Evolutionary conservation across 805 yeast species (phyloP).

Genomic region (Blastobotrys terrestris): DNA sequence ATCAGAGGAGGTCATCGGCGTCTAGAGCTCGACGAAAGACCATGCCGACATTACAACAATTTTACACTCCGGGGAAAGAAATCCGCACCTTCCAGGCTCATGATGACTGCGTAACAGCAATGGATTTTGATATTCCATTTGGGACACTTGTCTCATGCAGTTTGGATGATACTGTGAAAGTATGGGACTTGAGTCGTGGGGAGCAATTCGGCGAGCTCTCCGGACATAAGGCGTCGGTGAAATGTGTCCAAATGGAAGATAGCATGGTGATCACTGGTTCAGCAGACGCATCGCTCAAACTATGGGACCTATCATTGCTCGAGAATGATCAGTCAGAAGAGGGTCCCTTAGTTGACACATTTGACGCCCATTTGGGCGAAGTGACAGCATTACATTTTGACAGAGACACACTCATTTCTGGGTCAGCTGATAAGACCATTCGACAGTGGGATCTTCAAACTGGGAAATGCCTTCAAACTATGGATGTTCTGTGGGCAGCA

Average conservation of each 20-base stretch:
- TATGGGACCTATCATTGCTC: constrained; percentile 47
- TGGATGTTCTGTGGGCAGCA: constrained; percentile 61
- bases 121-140: constrained; percentile 70
- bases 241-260: constrained; percentile 53
- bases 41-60: constrained; percentile 59
- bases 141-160: constrained; percentile 75
- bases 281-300: constrained; percentile 50
- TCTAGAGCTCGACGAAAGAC: constrained; percentile 39
- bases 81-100: constrained; percentile 50
- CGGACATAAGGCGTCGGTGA: constrained; percentile 58
- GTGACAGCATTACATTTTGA: constrained; percentile 56
- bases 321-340: constrained; percentile 14
- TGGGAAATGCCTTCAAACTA: constrained; percentile 63
- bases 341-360: constrained; percentile 40
- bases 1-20: constrained; percentile 25
- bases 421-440: constrained; percentile 64
- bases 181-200: constrained; percentile 72
- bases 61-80: constrained; percentile 51
- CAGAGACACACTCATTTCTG: constrained; percentile 52
- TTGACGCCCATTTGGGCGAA: constrained; percentile 62
- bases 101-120: constrained; percentile 44
- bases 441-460: constrained; percentile 68
- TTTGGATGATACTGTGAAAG: constrained; percentile 67
- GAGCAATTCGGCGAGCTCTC: constrained; percentile 44
- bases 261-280: constrained; percentile 50